Evolutionary conservation across 371 early-diverging fungal genomes (phyloP).

Genomic region (Syncephalis plumigaleata): DNA sequence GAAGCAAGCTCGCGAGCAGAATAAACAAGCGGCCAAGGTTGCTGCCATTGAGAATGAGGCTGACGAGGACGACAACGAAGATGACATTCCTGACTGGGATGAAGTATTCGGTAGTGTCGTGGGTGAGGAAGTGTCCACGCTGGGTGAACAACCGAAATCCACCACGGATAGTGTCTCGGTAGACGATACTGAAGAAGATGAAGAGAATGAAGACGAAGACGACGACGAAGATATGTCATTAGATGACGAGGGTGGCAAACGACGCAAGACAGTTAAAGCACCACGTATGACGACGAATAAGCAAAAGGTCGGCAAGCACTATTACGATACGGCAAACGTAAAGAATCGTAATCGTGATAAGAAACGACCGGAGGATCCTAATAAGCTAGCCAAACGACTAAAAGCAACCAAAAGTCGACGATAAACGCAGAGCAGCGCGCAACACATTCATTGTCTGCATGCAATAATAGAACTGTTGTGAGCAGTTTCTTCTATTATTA

Average conservation of each 20-base stretch:
- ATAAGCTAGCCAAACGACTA: conserved; percentile 16
- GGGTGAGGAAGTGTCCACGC: conserved; percentile 40
- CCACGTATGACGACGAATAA: conserved; percentile 71
- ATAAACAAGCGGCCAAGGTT: neutral
- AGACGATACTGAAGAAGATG: conserved; percentile 8
- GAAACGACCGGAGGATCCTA: conserved; percentile 39
- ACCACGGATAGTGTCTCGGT: too few relatives aligned
- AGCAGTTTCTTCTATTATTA: too few relatives aligned
- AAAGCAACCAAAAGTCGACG: too few relatives aligned
- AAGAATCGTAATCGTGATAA: conserved; percentile 82
- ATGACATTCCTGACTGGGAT: conserved; percentile 48
- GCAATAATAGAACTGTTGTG: too few relatives aligned
- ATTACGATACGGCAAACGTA: conserved; percentile 78
- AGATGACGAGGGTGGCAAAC: conserved; percentile 11
- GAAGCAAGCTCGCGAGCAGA: neutral
- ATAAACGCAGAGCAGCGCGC: too few relatives aligned
- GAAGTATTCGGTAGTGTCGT: conserved; percentile 72
- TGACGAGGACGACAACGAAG: conserved; percentile 1
- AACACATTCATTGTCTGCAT: too few relatives aligned
- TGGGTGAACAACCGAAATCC: conserved; percentile 4
- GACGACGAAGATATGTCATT: conserved; percentile 14
- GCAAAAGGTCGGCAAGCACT: conserved; percentile 65
- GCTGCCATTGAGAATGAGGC: neutral
- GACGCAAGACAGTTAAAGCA: conserved; percentile 22
- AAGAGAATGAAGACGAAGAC: conserved; percentile 25